A percentile compares a stretch with the other conserved stretches of the same genome.
Conservation (phyloP, 1,284 basidiomycete genomes). For the Fistulinella cinereoalba region DNA sequence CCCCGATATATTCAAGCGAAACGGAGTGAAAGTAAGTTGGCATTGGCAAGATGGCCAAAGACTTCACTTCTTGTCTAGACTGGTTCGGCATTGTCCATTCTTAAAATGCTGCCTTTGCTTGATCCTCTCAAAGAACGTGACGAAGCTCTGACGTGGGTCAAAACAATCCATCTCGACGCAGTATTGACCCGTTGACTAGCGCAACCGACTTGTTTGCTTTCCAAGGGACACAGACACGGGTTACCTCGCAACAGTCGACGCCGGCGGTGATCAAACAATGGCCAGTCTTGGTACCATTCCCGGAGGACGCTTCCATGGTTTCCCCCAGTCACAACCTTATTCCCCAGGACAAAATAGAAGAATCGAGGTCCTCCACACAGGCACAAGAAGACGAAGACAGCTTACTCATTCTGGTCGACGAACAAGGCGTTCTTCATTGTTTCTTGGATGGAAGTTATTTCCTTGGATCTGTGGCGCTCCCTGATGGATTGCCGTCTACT, state of each 20-base stretch:
- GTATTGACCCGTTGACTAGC: constrained; percentile 37
- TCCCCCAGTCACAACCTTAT: constrained; percentile 36
- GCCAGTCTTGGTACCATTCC: constrained; percentile 61
- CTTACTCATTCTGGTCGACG: constrained; percentile 59
- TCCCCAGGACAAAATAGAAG: constrained; percentile 22
- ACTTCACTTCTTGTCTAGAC: constrained; percentile 44
- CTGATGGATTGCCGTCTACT: constrained; percentile 37
- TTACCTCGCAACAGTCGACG: constrained; percentile 40
- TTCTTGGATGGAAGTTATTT: constrained; percentile 81
- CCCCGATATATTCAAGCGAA: constrained; percentile 73
- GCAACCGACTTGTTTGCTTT: constrained; percentile 76
- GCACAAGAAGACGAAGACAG: constrained; percentile 51
- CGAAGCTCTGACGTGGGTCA: constrained; percentile 57
- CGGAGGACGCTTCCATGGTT: constrained; percentile 57
- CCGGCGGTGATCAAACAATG: constrained; percentile 61
- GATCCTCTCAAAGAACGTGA: constrained; percentile 64
- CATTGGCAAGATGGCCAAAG: background rate
- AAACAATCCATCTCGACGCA: background rate
- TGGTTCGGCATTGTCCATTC: constrained; percentile 69
- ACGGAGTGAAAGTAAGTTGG: constrained; percentile 56
- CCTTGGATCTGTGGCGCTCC: constrained; percentile 54
- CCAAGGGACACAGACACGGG: constrained; percentile 57
- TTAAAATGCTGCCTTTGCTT: constrained; percentile 65
- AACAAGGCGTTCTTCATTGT: constrained; percentile 52
- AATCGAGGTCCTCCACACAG: constrained; percentile 13